Base-by-base conservation (phyloP, 352 stramenopile species). In the Pythium aristosporum region DNA sequence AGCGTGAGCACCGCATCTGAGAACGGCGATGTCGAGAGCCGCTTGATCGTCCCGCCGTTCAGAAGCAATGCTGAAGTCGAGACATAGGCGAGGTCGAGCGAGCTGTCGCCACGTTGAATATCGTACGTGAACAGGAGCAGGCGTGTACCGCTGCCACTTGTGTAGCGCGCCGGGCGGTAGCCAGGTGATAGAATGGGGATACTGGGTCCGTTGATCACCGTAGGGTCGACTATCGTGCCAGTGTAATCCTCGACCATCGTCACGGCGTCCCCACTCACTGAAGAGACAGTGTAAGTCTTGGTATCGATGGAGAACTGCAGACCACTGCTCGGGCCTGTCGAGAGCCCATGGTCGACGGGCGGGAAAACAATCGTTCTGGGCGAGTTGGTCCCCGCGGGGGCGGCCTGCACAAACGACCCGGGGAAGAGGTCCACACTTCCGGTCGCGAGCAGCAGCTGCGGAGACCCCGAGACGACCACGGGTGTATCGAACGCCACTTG, bases 191-290 rank as follows among this genome's bases (percentile, higher is more conserved):
- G 72, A 20, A 91, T 80, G 6, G 70, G 16, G 8, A 91, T 41
- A 20, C 41, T 70, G 1, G 77, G 51, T 23, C 34, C 30, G 16
- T 57, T 64, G 25, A 72, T 25, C 3, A 77, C 41, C 5, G 44
- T 76, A 3, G 79, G 65, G 28, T 82, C 44, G 1, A 89, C 79
- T 1, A 69, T 50, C 1, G 68, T 77, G 0, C 75, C 75, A 23
- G 69, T 71, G 50, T 88, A 91, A 5, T 41, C 57, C 67, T 91
- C 80, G 3, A 83, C 2, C 71, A 88, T 85, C 0, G 75, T 83
- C 36, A 89, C 72, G 13, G 63, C 47, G 58, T 88, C 77, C 2
- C 65, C 72, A 16, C 50, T 56, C 12, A 89, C 76, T 0, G 68
- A 71, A n/a, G 71, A 71, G 0, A 91, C 54, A 9, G 80, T 88